Evolutionary conservation across 176 grass and related monocot species (phyloP).

Genomic region (Carex kokanica): DNA sequence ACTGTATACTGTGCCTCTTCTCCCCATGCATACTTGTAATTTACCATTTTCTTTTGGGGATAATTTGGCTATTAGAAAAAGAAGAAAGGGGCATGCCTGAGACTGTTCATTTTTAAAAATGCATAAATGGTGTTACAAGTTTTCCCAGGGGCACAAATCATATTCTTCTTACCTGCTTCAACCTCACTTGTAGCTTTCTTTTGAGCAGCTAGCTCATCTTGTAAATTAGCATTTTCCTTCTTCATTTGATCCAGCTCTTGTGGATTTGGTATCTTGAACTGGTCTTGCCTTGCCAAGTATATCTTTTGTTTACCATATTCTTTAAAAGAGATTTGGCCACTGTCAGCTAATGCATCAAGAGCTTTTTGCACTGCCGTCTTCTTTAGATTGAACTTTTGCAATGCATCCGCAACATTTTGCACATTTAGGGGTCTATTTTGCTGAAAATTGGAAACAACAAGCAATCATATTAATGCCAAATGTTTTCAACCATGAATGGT

Average conservation of each 20-base stretch:
- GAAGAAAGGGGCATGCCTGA: neutral
- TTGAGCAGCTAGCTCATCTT: conserved; percentile 61
- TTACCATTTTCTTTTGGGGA: neutral
- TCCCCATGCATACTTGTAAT: neutral
- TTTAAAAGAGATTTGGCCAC: conserved; percentile 93
- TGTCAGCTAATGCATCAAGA: conserved; percentile 72
- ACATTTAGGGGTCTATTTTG: conserved; percentile 98
- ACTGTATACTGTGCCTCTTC: neutral
- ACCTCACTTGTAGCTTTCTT: conserved; percentile 77
- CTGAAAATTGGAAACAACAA: conserved; percentile 41
- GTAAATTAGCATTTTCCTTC: conserved; percentile 66
- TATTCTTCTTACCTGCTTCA: conserved; percentile 59
- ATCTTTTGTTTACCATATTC: conserved; percentile 99
- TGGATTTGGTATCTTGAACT: conserved; percentile 78
- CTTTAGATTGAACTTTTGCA: conserved; percentile 95
- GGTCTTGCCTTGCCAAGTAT: conserved; percentile 92
- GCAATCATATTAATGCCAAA: neutral
- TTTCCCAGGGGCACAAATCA: neutral
- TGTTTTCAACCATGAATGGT: neutral
- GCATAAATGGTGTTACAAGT: neutral
- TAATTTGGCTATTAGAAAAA: neutral
- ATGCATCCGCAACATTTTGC: conserved; percentile 81
- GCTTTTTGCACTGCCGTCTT: conserved; percentile 91
- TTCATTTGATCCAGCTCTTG: conserved; percentile 94
- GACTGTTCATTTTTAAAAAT: neutral